phyloP scores from a whole-genome alignment of 306 rosid genomes.

The Fragaria ananassa region DNA sequence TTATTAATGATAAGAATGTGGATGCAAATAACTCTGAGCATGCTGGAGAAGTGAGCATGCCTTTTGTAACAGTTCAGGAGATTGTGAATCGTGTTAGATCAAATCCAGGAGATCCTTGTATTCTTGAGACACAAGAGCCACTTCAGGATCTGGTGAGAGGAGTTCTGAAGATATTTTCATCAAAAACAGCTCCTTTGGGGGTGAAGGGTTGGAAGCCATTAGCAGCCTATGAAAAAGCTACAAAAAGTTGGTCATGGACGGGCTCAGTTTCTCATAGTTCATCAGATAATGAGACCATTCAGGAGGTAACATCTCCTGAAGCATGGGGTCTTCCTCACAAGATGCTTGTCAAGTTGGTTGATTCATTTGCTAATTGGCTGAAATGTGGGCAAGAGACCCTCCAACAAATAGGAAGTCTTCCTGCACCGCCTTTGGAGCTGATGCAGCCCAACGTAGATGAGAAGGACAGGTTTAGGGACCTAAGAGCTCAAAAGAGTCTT shows the following conservation, averaged over 20 bases:
- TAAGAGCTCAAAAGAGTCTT: constrained; percentile 98
- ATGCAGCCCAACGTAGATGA: constrained; percentile 93
- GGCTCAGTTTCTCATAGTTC: constrained; percentile 66
- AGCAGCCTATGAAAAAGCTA: constrained; percentile 63
- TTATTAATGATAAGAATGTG: constrained; percentile 40
- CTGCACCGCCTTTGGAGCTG: constrained; percentile 83
- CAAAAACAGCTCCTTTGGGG: constrained; percentile 94
- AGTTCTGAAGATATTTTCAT: constrained; percentile 88
- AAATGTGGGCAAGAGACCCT: constrained; percentile 99
- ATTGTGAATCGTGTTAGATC: constrained; percentile 82
- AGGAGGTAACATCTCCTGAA: constrained; percentile 84
- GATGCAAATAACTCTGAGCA: constrained; percentile 40
- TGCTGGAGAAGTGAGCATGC: constrained; percentile 44
- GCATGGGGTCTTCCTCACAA: constrained; percentile 94
- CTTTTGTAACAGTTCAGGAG: constrained; percentile 74
- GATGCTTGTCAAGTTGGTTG: constrained; percentile 96
- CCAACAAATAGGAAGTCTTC: constrained; percentile 97
- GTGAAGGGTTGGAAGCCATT: constrained; percentile 96
- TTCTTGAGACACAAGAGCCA: constrained; percentile 98
- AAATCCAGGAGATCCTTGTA: constrained; percentile 90
- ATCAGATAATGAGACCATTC: constrained; percentile 58
- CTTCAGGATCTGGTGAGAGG: constrained; percentile 98
- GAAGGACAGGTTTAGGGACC: constrained; percentile 95
- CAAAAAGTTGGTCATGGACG: constrained; percentile 89
- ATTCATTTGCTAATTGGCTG: constrained; percentile 96